Base-by-base conservation (phyloP, 257 asterid species). In the Lantana camara region DNA sequence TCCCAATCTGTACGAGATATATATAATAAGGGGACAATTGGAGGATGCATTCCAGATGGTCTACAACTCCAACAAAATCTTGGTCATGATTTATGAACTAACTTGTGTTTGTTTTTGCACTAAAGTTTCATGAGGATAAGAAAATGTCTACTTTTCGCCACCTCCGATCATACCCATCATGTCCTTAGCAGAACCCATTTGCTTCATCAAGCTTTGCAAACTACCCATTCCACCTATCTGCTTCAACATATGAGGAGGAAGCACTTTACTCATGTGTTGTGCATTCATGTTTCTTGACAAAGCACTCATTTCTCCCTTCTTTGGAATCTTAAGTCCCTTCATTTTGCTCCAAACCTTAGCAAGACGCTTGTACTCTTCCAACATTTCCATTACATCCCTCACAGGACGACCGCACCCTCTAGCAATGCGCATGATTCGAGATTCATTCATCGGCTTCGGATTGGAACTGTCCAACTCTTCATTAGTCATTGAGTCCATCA, bases 401-500 rank as follows among this genome's bases (percentile, higher is more conserved):
- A 87, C 55, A 1, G 75, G 90, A 11, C 95, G 91, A 46, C 98
- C 98, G 4, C 87, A 74, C 9, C 98, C 98, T 75, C 96, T 85
- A 11, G 97, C 97, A 70, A 94, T 84, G 68, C 96, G 73, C 83
- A 84, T 77, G 35, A 90, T 80, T 51, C 97, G 79, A 2, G 97
- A 94, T 34, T 90, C 97, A 11, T 77, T 90, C 84, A 94, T 90
- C 38, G 90, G 75, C 75, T 93, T 90, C 0, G 93, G 93, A 32
- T 88, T 94, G 40, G 97, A 58, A 67, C 95, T 90, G 76, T 90
- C 97, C 93, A 94, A 67, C 81, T 94, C 98, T 83, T 90, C 89
- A 60, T 94, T 86, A 42, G 97, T 94, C 99, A 94, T 94, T 1
- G 99, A 94, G 73, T 94, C 99, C 99, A 90, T 86, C 95, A 94